phyloP scores from a whole-genome alignment of 805 yeast genomes.

The Alloascoidea hylecoeti region DNA sequence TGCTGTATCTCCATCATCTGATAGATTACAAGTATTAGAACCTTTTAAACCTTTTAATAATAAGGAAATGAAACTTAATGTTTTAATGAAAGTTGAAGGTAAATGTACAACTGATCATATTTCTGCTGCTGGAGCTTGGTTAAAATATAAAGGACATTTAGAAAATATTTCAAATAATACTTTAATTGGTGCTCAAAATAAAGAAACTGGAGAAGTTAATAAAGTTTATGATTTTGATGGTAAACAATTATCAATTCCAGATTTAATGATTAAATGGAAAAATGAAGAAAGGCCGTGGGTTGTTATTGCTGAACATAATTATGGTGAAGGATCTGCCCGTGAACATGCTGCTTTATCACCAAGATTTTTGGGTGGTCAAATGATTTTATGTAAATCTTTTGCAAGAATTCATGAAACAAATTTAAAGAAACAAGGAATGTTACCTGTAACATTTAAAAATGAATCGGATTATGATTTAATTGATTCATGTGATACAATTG shows the following conservation, averaged over 20 bases:
- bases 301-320: constrained; percentile 94
- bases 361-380: constrained; percentile 82
- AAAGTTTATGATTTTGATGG: constrained; percentile 82
- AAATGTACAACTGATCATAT: constrained; percentile 98
- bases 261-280: constrained; percentile 93
- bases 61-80: constrained; percentile 61
- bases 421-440: constrained; percentile 94
- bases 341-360: constrained; percentile 98
- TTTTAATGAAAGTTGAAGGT: constrained; percentile 86
- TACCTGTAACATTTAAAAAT: constrained; percentile 85
- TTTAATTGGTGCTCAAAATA: constrained; percentile 90
- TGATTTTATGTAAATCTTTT: constrained; percentile 84
- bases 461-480: constrained; percentile 81
- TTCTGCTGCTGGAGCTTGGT: constrained; percentile 98
- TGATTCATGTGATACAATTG: constrained; percentile 61
- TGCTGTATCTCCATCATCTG: constrained; percentile 75
- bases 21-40: constrained; percentile 79
- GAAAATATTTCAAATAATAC: constrained; percentile 94
- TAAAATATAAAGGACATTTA: constrained; percentile 94
- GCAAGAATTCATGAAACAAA: constrained; percentile 98
- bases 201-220: constrained; percentile 94
- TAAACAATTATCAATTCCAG: constrained; percentile 72
- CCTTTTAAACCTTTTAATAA: constrained; percentile 86
- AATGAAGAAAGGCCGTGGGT: constrained; percentile 75
- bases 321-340: constrained; percentile 99